phyloP scores from a whole-genome alignment of 2,329 filamentous ascomycete species.

The Aureobasidium sp. region DNA sequence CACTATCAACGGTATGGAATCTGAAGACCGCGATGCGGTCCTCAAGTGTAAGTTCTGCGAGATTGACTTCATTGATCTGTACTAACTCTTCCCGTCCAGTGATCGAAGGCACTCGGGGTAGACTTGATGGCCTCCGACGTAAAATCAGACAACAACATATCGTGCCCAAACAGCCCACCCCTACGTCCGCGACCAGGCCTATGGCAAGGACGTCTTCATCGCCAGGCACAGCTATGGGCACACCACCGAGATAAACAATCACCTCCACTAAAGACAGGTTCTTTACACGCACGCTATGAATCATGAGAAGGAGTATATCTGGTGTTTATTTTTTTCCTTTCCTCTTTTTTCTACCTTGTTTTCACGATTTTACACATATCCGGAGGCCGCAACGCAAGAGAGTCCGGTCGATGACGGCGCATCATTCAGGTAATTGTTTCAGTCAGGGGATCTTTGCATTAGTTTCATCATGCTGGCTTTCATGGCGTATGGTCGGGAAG shows the following conservation, averaged over 20 bases:
- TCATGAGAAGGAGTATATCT: conserved; percentile 3
- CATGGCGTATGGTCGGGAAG: not conserved
- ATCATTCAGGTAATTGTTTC: not conserved
- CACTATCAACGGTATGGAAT: conserved; percentile 49
- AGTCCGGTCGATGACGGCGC: not conserved
- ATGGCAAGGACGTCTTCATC: conserved; percentile 11
- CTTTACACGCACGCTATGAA: conserved; percentile 2
- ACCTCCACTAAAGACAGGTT: not conserved
- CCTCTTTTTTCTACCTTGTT: not conserved
- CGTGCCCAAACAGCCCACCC: conserved; percentile 2
- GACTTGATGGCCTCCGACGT: conserved; percentile 13
- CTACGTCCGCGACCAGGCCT: not conserved
- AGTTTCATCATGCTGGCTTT: not conserved
- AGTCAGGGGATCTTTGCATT: not conserved
- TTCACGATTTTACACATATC: not conserved
- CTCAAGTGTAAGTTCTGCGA: conserved; percentile 56
- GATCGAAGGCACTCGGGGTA: conserved; percentile 16
- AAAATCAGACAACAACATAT: conserved; percentile 15
- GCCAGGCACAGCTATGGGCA: conserved; percentile 11
- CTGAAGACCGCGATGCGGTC: conserved; percentile 66
- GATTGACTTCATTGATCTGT: not conserved
- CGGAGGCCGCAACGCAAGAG: not conserved
- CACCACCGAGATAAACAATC: not conserved
- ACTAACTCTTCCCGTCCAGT: conserved; percentile 13
- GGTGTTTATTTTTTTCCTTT: not conserved